These are phyloP conservation scores for Trypanosoma mega DNA, from an alignment of 208 protist genomes.

Conservation along the genomic window DNA sequence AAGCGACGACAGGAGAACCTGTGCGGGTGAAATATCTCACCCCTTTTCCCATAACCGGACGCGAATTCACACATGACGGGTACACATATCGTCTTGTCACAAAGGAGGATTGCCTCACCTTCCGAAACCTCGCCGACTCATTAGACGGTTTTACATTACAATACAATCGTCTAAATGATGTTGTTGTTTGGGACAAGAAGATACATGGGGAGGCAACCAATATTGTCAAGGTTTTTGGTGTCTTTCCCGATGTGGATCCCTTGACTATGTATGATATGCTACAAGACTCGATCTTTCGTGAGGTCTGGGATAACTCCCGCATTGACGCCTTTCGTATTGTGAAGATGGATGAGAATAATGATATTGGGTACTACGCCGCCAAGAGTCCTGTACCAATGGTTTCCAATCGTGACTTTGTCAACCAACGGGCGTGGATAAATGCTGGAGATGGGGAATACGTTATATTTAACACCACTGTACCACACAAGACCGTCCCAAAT, in stretches of 20 bases:
- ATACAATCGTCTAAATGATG: conserved; percentile 44
- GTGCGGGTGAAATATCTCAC: conserved; percentile 46
- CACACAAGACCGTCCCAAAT: conserved; percentile 47
- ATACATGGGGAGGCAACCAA: conserved; percentile 64
- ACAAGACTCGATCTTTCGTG: conserved; percentile 81
- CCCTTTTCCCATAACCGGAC: conserved; percentile 58
- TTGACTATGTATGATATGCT: conserved; percentile 77
- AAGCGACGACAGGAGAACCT: background rate
- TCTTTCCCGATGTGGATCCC: conserved; percentile 48
- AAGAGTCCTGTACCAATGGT: conserved; percentile 75
- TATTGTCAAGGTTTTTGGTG: conserved; percentile 80
- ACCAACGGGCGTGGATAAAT: conserved; percentile 86
- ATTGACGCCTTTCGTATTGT: conserved; percentile 75
- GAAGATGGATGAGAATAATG: conserved; percentile 62
- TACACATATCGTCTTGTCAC: conserved; percentile 56
- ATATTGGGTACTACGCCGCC: conserved; percentile 91
- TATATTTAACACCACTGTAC: conserved; percentile 91
- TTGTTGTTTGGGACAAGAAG: conserved; percentile 74
- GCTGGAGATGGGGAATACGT: conserved; percentile 70
- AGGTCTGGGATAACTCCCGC: conserved; percentile 73
- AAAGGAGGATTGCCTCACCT: conserved; percentile 61
- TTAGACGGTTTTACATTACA: conserved; percentile 70
- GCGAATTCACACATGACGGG: conserved; percentile 32
- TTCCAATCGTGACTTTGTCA: conserved; percentile 87
- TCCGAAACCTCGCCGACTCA: conserved; percentile 73